Evolutionary conservation across 2,329 filamentous ascomycete genomes (phyloP).

Genomic region (Trichoderma oligosporum): DNA sequence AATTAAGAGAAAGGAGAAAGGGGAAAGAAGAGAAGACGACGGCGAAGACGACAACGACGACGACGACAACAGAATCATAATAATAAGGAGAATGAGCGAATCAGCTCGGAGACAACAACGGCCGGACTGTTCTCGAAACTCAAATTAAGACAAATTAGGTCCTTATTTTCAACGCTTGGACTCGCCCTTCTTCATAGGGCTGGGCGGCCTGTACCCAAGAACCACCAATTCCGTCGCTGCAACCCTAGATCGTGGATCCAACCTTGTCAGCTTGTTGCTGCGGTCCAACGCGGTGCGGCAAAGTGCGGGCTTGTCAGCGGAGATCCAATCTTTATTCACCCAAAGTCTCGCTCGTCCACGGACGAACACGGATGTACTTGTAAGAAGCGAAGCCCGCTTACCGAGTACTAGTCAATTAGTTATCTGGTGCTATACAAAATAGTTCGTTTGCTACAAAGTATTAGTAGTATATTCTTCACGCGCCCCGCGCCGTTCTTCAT

Average conservation of each 20-base stretch:
- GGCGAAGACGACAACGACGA: no score
- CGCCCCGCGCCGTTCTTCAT: not conserved
- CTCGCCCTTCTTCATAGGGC: not conserved
- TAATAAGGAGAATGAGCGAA: no score
- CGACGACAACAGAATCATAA: no score
- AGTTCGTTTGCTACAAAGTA: not conserved
- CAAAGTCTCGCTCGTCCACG: not conserved
- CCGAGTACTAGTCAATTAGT: no score
- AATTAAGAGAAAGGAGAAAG: no score
- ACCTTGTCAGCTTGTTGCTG: not conserved
- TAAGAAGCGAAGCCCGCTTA: no score
- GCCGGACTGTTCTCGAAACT: no score
- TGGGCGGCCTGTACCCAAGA: not conserved
- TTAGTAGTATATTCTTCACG: not conserved
- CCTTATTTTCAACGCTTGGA: no score
- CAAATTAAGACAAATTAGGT: no score
- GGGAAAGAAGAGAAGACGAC: no score
- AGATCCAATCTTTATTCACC: not conserved
- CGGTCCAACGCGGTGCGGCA: constrained; percentile 2
- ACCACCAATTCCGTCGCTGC: not conserved
- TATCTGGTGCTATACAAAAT: not conserved
- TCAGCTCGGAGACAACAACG: no score
- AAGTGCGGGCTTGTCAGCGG: constrained; percentile 4
- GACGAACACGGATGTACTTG: constrained; percentile 13
- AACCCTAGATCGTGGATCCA: not conserved